phyloP scores from a whole-genome alignment of 768 basidiomycete genomes.

The Hebeloma cylindrosporum region DNA sequence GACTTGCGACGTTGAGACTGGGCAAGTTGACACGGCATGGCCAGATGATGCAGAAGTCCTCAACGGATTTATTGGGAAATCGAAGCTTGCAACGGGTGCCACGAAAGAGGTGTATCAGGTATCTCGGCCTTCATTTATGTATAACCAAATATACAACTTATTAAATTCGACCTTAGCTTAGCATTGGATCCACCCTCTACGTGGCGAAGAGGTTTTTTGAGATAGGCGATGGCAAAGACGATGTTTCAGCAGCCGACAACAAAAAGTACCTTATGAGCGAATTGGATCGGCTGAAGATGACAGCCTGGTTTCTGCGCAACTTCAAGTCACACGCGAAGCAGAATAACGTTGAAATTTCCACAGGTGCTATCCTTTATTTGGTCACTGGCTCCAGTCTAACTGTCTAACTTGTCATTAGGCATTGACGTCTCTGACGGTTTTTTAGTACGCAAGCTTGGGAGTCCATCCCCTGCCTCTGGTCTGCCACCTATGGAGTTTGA shows the following conservation, averaged over 20 bases:
- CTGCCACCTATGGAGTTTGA: not conserved
- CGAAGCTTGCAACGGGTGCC: constrained; percentile 7
- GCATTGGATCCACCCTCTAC: constrained; percentile 10
- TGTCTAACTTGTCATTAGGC: not conserved
- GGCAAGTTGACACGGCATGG: constrained; percentile 14
- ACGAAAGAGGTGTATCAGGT: constrained; percentile 18
- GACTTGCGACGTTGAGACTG: constrained; percentile 12
- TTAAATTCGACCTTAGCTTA: constrained; percentile 3
- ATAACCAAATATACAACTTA: not conserved
- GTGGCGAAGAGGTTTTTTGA: constrained; percentile 15
- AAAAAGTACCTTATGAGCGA: constrained; percentile 6
- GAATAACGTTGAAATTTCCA: constrained; percentile 1
- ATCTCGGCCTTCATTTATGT: not conserved
- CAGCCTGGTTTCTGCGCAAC: constrained; percentile 8
- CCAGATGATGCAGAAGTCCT: not conserved
- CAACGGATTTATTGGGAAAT: constrained; percentile 7
- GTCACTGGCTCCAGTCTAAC: too few relatives aligned
- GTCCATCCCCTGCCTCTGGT: constrained; percentile 4
- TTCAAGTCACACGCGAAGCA: constrained; percentile 1
- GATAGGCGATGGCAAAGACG: constrained; percentile 1
- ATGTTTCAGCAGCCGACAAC: constrained; percentile 8
- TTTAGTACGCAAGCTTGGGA: constrained; percentile 5
- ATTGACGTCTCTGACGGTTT: constrained; percentile 9
- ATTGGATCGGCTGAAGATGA: constrained; percentile 4
- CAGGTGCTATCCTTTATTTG: constrained; percentile 4